A percentile compares a stretch with the other conserved stretches of the same genome.
phyloP scores from a whole-genome alignment of 805 yeast species.

The Phaffomyces thermotolerans region DNA sequence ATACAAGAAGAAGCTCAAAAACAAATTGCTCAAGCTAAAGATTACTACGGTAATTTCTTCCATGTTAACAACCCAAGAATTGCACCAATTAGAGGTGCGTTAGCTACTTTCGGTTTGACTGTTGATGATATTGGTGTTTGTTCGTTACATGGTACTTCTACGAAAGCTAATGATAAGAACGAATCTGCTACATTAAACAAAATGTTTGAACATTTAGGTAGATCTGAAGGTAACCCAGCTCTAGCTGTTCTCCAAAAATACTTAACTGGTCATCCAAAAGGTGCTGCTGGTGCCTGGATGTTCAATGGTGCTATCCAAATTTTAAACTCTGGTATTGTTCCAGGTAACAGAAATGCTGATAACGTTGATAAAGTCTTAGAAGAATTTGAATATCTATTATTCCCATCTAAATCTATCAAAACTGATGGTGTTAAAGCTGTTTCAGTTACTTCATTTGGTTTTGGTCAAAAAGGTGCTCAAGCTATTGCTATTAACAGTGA shows the following conservation, averaged over 20 bases:
- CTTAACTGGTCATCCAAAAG: slow-evolving; percentile 99
- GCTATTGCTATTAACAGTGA: slow-evolving; percentile 90
- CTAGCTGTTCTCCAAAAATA: slow-evolving; percentile 98
- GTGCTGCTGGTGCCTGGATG: slow-evolving; percentile 99
- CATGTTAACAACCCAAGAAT: slow-evolving; percentile 86
- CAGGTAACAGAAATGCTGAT: slow-evolving; percentile 99
- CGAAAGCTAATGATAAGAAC: slow-evolving; percentile 97
- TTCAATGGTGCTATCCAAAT: slow-evolving; percentile 96
- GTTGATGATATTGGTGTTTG: slow-evolving; percentile 95
- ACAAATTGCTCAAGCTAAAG: slow-evolving; percentile 84
- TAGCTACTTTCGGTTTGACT: slow-evolving; percentile 88
- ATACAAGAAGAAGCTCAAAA: slow-evolving; percentile 75
- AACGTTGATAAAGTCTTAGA: slow-evolving; percentile 81
- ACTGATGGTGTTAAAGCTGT: slow-evolving; percentile 98
- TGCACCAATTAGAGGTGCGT: slow-evolving; percentile 94
- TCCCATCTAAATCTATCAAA: slow-evolving; percentile 88
- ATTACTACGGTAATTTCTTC: slow-evolving; percentile 94
- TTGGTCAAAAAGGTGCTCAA: slow-evolving; percentile 99
- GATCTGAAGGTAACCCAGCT: slow-evolving; percentile 96
- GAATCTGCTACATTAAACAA: slow-evolving; percentile 86
- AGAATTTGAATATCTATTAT: slow-evolving; percentile 80
- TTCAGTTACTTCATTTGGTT: slow-evolving; percentile 95
- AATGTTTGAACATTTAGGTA: slow-evolving; percentile 93
- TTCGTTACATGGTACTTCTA: slow-evolving; percentile 98
- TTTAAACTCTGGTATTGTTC: slow-evolving; percentile 86